Evolutionary conservation across 305 asterid genomes (phyloP).

Genomic region (Fraxinus platypoda): DNA sequence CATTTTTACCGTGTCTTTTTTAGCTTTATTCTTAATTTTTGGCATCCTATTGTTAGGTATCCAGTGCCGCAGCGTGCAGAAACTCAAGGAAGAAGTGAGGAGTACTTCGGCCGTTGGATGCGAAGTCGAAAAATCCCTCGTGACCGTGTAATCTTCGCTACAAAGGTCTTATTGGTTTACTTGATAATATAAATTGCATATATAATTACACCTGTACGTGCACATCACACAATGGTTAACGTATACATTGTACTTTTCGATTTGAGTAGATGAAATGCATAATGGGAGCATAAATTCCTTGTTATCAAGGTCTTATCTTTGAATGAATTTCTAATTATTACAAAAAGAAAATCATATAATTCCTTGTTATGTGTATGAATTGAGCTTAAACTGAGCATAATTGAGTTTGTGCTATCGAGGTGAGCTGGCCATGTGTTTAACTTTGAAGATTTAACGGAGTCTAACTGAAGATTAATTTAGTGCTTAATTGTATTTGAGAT

Average conservation of each 20-base stretch:
- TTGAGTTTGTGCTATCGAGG: slow-evolving; percentile 2
- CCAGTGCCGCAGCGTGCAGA: slow-evolving; percentile 83
- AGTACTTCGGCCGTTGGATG: slow-evolving; percentile 51
- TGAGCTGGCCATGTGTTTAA: background rate
- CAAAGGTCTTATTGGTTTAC: slow-evolving; percentile 51
- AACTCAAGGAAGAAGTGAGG: slow-evolving; percentile 93
- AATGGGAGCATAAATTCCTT: background rate
- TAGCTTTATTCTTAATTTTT: background rate
- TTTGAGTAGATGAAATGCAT: background rate
- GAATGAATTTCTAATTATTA: background rate
- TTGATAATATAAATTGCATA: background rate
- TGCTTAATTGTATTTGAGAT: background rate
- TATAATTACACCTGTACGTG: background rate
- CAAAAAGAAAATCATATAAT: background rate
- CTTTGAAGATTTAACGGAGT: background rate
- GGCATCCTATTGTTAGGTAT: slow-evolving; percentile 42
- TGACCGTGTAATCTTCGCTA: slow-evolving; percentile 59
- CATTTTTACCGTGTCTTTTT: background rate
- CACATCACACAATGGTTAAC: background rate
- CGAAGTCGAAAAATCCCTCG: slow-evolving; percentile 54
- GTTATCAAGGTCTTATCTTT: background rate
- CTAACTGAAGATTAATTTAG: slow-evolving; percentile 4
- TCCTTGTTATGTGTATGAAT: background rate
- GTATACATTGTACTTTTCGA: background rate
- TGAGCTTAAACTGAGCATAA: background rate